Evolutionary conservation across 495 filamentous ascomycete genomes (phyloP).

Genomic region (Cenococcum geophilum): DNA sequence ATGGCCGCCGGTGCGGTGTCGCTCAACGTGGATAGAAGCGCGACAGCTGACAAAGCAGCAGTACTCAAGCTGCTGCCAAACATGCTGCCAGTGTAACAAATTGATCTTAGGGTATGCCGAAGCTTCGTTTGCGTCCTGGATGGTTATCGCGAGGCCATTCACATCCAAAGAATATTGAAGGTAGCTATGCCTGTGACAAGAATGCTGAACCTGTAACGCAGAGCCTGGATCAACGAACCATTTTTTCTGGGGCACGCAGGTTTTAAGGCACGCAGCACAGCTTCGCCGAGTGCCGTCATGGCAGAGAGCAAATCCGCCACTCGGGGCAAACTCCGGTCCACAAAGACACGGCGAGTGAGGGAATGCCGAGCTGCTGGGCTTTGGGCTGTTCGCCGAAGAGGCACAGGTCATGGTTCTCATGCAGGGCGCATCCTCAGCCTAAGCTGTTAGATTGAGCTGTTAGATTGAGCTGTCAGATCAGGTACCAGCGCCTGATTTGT

Average conservation of each 20-base stretch:
- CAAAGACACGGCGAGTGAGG: neutral
- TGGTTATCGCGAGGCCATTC: conserved; percentile 5
- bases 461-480: neutral
- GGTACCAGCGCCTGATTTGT: neutral
- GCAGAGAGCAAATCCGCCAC: neutral
- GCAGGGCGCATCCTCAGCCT: neutral
- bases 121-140: neutral
- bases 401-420: neutral
- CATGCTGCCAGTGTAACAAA: conserved; percentile 1
- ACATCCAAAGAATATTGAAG: neutral
- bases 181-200: neutral
- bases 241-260: neutral
- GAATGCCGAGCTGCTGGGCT: neutral
- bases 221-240: neutral
- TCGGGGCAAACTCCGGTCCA: neutral
- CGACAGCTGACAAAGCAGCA: conserved; percentile 3
- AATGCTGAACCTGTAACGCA: neutral
- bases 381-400: conserved; percentile 4
- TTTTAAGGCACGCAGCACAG: neutral
- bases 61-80: neutral
- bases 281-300: neutral
- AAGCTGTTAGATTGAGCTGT: no score
- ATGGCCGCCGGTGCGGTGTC: conserved; percentile 4
- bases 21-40: conserved; percentile 6
- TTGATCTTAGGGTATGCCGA: neutral